phyloP scores from a whole-genome alignment of 352 stramenopile genomes.

The Phytophthora boehmeriae region DNA sequence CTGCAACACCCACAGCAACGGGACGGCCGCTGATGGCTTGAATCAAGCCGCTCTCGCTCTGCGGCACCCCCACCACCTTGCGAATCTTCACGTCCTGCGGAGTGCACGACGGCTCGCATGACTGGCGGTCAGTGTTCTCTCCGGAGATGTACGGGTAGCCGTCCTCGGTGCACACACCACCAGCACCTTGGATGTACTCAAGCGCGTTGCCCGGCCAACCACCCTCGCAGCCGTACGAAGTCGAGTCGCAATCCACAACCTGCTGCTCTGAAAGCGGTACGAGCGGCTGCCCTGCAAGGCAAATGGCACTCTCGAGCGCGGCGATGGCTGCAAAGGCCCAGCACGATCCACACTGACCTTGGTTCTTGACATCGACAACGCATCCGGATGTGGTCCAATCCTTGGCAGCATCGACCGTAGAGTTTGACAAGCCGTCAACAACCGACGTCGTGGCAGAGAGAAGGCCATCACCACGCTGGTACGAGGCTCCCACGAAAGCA shows the following conservation, averaged over 20 bases:
- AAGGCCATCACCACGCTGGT: conserved; percentile 21
- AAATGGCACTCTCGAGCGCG: conserved; percentile 91
- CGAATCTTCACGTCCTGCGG: conserved; percentile 38
- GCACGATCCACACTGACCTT: conserved; percentile 97
- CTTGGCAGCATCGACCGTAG: conserved; percentile 27
- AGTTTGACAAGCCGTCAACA: conserved; percentile 13
- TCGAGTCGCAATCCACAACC: conserved; percentile 89
- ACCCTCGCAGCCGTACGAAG: conserved; percentile 89
- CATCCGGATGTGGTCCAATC: conserved; percentile 73
- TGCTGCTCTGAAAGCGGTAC: conserved; percentile 93
- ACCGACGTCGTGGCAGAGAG: conserved; percentile 1
- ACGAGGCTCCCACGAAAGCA: conserved; percentile 54
- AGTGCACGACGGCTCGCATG: conserved; percentile 44
- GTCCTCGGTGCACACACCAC: conserved; percentile 81
- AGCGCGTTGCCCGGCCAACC: conserved; percentile 90
- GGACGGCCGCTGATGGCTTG: conserved; percentile 90
- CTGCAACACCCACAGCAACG: conserved; percentile 95
- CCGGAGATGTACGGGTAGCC: conserved; percentile 87
- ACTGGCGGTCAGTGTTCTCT: conserved; percentile 28
- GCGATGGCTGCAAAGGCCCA: conserved; percentile 97
- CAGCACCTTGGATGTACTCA: conserved; percentile 81
- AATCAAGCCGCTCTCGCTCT: conserved; percentile 84
- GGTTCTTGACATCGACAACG: conserved; percentile 91
- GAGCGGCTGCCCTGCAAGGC: conserved; percentile 72
- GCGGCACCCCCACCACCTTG: conserved; percentile 59